A percentile compares a stretch with the other conserved stretches of the same genome.
These are phyloP conservation scores for Byssochlamys sp. DNA, from an alignment of 2,329 filamentous ascomycete species.

Conservation along the genomic window DNA sequence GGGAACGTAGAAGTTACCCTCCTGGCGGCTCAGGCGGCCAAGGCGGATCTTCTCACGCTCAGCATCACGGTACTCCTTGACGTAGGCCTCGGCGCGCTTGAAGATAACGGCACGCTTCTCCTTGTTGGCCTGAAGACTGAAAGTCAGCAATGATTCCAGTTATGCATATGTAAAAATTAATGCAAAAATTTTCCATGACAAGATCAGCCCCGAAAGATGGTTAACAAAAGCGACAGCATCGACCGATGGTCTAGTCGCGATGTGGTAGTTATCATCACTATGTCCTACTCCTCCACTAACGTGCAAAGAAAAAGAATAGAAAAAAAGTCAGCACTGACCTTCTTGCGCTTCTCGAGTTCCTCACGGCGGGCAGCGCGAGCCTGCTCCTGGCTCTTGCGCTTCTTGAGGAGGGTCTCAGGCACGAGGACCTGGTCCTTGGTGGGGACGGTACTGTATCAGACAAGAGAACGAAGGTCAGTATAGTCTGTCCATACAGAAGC, in stretches of 20 bases:
- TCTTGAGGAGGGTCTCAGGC: constrained; percentile 99
- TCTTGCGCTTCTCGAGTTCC: constrained; percentile 76
- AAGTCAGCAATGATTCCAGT: constrained; percentile 18
- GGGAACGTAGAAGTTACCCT: constrained; percentile 86
- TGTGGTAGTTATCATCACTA: constrained; percentile 81
- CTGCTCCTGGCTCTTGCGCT: constrained; percentile 99
- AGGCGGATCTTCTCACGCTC: constrained; percentile 99
- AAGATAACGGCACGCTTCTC: constrained; percentile 98
- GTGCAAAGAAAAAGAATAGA: constrained; percentile 7
- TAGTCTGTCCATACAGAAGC: constrained; percentile 63
- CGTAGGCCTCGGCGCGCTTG: constrained; percentile 99
- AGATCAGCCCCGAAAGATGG: constrained; percentile 64
- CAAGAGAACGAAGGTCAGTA: constrained; percentile 48
- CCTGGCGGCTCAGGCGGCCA: constrained; percentile 75
- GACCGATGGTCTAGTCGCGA: constrained; percentile 88
- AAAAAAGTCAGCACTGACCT: constrained; percentile 52
- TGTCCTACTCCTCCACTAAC: constrained; percentile 28
- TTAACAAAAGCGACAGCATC: constrained; percentile 74
- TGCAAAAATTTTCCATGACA: constrained; percentile 4
- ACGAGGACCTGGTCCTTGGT: constrained; percentile 93
- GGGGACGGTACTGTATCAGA: constrained; percentile 64
- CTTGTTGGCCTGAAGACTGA: constrained; percentile 70
- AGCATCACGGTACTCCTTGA: constrained; percentile 96
- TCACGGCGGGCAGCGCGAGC: constrained; percentile 79
- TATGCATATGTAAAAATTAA: constrained; percentile 5